A percentile compares a stretch with the other conserved stretches of the same genome.
These are phyloP conservation scores for Aspergillus phoenicis DNA, from an alignment of 2,329 filamentous ascomycete species.

Conservation along the genomic window DNA sequence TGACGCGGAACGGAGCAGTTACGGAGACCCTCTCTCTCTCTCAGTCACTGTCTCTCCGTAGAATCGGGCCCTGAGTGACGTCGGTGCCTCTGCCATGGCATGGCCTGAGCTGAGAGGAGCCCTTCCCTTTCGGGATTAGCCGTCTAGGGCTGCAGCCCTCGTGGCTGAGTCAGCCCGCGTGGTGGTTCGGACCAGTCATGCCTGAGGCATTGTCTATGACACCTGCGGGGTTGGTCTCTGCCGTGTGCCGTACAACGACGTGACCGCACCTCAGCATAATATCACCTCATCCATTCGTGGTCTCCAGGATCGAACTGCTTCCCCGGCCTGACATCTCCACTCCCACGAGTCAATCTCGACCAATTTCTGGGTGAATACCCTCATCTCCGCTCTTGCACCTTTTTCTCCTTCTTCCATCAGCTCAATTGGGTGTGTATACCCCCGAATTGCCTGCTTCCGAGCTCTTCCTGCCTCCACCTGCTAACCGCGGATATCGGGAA, in stretches of 20 bases:
- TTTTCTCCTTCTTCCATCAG: slow-evolving; percentile 22
- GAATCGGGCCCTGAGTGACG: slow-evolving; percentile 28
- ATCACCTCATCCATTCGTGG: slow-evolving; percentile 38
- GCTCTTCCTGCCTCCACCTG: slow-evolving; percentile 31
- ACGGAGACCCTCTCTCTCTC: not conserved
- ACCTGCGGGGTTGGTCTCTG: slow-evolving; percentile 35
- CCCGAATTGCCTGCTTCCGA: slow-evolving; percentile 31
- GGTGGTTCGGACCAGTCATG: slow-evolving; percentile 17
- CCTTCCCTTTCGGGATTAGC: slow-evolving; percentile 8
- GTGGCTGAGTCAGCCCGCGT: slow-evolving; percentile 15
- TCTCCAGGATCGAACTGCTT: slow-evolving; percentile 33
- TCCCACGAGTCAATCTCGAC: slow-evolving; percentile 38
- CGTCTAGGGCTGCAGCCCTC: slow-evolving; percentile 30
- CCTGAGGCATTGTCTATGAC: slow-evolving; percentile 29
- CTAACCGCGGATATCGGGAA: slow-evolving; percentile 31
- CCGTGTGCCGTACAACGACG: slow-evolving; percentile 28
- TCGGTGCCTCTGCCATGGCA: slow-evolving; percentile 21
- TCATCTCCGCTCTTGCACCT: slow-evolving; percentile 32
- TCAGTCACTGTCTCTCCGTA: not conserved
- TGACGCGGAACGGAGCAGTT: slow-evolving; percentile 14
- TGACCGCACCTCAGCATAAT: slow-evolving; percentile 37
- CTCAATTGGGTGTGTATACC: slow-evolving; percentile 38
- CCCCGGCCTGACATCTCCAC: slow-evolving; percentile 35
- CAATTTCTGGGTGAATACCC: slow-evolving; percentile 34
- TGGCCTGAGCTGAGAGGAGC: not conserved